Conservation (phyloP, 2,329 filamentous ascomycete genomes). For the Clonostachys sp. region DNA sequence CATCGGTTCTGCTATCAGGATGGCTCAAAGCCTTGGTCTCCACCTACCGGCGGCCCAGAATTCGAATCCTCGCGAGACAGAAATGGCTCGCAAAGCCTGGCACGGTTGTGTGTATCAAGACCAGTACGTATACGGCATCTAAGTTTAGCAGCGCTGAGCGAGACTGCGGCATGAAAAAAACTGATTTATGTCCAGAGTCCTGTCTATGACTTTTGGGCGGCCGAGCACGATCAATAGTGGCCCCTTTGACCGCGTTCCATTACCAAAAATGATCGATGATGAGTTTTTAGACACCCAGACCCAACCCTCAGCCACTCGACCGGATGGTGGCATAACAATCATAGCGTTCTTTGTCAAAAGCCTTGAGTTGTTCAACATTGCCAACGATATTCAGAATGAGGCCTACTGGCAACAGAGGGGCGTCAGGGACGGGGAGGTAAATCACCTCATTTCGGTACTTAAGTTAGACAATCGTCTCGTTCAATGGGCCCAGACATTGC, state of each 20-base stretch:
- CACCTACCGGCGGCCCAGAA: constrained; percentile 19
- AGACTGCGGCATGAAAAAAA: not conserved
- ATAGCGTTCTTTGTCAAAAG: constrained; percentile 2
- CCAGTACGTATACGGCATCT: constrained; percentile 1
- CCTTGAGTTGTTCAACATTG: constrained; percentile 3
- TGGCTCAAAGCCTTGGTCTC: constrained; percentile 38
- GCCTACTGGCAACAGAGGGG: not conserved
- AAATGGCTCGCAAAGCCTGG: constrained; percentile 4
- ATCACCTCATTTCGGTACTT: not conserved
- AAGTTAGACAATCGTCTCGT: constrained; percentile 1
- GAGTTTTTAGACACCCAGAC: constrained; percentile 2
- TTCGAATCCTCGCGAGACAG: not conserved
- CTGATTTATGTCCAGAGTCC: not conserved
- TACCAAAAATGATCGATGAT: constrained; percentile 5
- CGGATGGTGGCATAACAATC: constrained; percentile 1
- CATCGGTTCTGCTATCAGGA: constrained; percentile 37
- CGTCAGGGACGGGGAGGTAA: not conserved
- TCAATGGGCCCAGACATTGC: constrained; percentile 2
- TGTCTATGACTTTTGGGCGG: constrained; percentile 6
- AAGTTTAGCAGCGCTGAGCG: not conserved
- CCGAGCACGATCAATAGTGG: constrained; percentile 5
- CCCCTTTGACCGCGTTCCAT: not conserved
- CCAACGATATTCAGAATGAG: constrained; percentile 3
- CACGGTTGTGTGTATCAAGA: constrained; percentile 7
- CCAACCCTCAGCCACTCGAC: not conserved